Base-by-base conservation (phyloP, 352 stramenopile genomes). In the Phytophthora ramorum region DNA sequence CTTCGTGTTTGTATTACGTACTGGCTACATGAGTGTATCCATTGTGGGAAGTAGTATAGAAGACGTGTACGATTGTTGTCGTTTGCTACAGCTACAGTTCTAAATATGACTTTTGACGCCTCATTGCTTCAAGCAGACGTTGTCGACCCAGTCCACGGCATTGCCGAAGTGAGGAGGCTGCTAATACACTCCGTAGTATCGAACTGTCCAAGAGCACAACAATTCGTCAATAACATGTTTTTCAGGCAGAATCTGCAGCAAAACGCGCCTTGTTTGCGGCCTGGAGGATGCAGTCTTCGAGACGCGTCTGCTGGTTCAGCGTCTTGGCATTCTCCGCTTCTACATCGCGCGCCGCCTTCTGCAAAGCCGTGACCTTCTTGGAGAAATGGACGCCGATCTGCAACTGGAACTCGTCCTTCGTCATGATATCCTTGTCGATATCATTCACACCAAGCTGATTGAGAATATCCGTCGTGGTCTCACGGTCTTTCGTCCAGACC, bases 281-380 rank as follows among this genome's bases (percentile, higher is more conserved):
- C 48, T 72, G 52, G n/a, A 75, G 35, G 45, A 87, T 83, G 48
- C 78, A 87, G 37, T 84, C 75, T 17, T 83, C 60, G 12, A 87
- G 50, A 9, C 20, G 7, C 58, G 76, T 53, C 12, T 75, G 60
- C 32, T 73, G 67, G 13, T 49, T 20, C 0, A 58, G 24, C 7
- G 78, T 30, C 5, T 59, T 59, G 9, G 69, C 37, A 16, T 55
- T 71, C 47, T 78, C 66, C 0, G 46, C 43, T 16, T 78, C 55
- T 7, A 75, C 76, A 14, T 75, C 50, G 0, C 28, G 62, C 0
- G 62, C 52, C 30, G 57, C 28, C 0, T 75, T 45, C 20, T 72
- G 35, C 24, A 85, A 19, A 24, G 54, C 43, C 61, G 66, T 63
- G 24, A 60, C 61, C 43, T 78, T 69, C 9, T 66, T 20, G 0